A percentile compares a stretch with the other conserved stretches of the same genome.
phyloP scores from a whole-genome alignment of 2,329 filamentous ascomycete genomes.

The Ophiognomonia clavigignenti-juglandacearum region DNA sequence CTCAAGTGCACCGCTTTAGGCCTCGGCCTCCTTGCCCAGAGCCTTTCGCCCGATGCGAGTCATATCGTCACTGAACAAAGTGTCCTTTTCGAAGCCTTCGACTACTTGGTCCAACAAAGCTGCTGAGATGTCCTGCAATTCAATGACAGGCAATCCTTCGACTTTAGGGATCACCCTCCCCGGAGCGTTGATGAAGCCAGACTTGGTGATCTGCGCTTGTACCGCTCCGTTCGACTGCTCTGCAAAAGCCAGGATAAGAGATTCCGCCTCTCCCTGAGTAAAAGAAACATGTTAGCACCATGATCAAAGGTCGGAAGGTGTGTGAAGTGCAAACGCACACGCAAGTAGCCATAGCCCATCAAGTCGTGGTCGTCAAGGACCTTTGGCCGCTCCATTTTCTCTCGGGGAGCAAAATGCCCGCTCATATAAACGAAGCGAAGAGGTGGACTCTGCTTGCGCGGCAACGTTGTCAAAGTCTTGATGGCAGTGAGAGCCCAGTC shows the following conservation, averaged over 20 bases:
- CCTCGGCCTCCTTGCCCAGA: too few relatives aligned
- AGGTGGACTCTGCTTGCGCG: constrained; percentile 15
- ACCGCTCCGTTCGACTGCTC: constrained; percentile 30
- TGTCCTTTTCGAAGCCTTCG: constrained; percentile 42
- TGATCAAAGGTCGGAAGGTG: too few relatives aligned
- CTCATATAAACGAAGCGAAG: constrained; percentile 27
- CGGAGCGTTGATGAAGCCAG: constrained; percentile 35
- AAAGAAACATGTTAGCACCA: too few relatives aligned
- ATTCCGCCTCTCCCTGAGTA: neutral
- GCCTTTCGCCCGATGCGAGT: constrained; percentile 28
- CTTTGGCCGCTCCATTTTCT: constrained; percentile 4
- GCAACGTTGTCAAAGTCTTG: neutral
- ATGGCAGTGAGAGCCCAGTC: constrained; percentile 3
- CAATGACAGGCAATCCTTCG: neutral
- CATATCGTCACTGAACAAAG: constrained; percentile 39
- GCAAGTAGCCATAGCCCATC: constrained; percentile 6
- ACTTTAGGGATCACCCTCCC: constrained; percentile 13
- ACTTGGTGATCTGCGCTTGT: constrained; percentile 34
- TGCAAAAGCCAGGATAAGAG: constrained; percentile 35
- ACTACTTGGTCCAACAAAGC: constrained; percentile 39
- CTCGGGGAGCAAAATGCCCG: constrained; percentile 9
- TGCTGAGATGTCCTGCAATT: constrained; percentile 25
- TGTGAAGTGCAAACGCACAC: too few relatives aligned
- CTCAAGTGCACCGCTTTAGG: too few relatives aligned
- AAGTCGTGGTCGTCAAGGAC: constrained; percentile 4